Percentiles rank a stretch among this genome's conserved stretches.
Conservation (phyloP, 805 yeast species). For the Starmerella potacharoeniae region DNA sequence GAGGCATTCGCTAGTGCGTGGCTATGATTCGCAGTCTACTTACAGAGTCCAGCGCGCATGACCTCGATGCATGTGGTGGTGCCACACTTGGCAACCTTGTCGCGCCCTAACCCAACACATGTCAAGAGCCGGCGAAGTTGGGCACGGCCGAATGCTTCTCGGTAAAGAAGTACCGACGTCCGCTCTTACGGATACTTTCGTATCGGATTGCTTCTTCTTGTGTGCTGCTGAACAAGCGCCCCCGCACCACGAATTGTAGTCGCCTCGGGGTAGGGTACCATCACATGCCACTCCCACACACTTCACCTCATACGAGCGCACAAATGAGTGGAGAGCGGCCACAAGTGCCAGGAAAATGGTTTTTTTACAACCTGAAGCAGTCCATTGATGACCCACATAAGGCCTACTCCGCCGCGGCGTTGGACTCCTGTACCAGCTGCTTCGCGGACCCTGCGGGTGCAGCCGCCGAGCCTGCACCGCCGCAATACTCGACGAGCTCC, state of each 20-base stretch:
- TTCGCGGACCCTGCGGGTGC: not conserved
- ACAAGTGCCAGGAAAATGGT: conserved; percentile 16
- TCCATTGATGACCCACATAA: conserved; percentile 20
- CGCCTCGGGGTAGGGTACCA: not conserved
- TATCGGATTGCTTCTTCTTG: too few relatives aligned
- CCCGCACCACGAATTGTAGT: not conserved
- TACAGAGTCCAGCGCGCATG: too few relatives aligned
- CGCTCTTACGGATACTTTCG: too few relatives aligned
- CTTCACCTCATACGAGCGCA: not conserved
- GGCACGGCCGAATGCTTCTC: too few relatives aligned
- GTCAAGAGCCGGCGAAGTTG: too few relatives aligned
- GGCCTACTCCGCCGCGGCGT: conserved; percentile 11
- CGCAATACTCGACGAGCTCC: conserved; percentile 22
- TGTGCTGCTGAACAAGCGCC: too few relatives aligned
- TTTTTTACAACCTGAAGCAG: conserved; percentile 19
- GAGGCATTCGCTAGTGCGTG: too few relatives aligned
- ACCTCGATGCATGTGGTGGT: too few relatives aligned
- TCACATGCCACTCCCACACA: not conserved
- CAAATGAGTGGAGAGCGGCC: not conserved
- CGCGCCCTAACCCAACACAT: too few relatives aligned
- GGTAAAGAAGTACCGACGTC: too few relatives aligned
- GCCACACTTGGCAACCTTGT: too few relatives aligned
- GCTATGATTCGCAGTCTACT: too few relatives aligned
- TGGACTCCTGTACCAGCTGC: conserved; percentile 9
- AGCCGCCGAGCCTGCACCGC: not conserved